phyloP scores from a whole-genome alignment of 2,329 filamentous ascomycete species.

The Pestalotiopsis fici region DNA sequence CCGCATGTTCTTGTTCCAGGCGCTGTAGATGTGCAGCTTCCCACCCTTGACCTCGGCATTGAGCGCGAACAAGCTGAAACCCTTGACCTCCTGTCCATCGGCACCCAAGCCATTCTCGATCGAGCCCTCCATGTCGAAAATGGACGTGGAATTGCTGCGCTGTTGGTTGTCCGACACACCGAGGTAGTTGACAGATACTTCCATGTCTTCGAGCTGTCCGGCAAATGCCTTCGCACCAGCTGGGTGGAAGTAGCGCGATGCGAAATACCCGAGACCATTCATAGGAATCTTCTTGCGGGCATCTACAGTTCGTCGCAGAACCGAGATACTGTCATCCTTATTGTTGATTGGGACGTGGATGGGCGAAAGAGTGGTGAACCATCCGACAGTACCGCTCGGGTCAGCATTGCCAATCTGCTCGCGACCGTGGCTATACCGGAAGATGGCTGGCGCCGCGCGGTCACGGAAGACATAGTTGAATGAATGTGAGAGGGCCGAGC shows the following conservation, averaged over 20 bases:
- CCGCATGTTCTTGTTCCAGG: slow-evolving; percentile 9
- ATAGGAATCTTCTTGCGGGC: slow-evolving; percentile 8
- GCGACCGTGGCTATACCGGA: slow-evolving; percentile 42
- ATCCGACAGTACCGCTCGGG: slow-evolving; percentile 40
- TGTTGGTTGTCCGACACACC: slow-evolving; percentile 5
- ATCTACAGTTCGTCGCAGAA: slow-evolving; percentile 4
- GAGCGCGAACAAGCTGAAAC: slow-evolving; percentile 7
- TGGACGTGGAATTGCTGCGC: slow-evolving; percentile 2
- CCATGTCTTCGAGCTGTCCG: slow-evolving; percentile 5
- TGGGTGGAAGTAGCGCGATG: slow-evolving; percentile 8
- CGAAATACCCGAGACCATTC: slow-evolving; percentile 10
- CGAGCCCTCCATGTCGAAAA: slow-evolving; percentile 9
- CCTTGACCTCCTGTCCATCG: slow-evolving; percentile 7
- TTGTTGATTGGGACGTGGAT: slow-evolving; percentile 15
- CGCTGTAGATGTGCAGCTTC: slow-evolving; percentile 1
- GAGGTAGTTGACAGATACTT: slow-evolving; percentile 11
- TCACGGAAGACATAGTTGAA: slow-evolving; percentile 35
- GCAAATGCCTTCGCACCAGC: slow-evolving; percentile 1
- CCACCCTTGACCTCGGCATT: slow-evolving; percentile 8
- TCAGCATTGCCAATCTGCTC: slow-evolving; percentile 34
- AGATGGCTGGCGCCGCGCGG: slow-evolving; percentile 33
- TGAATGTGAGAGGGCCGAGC: slow-evolving; percentile 28
- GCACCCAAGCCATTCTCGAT: slow-evolving; percentile 9
- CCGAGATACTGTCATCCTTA: slow-evolving; percentile 7
- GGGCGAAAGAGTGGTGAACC: slow-evolving; percentile 45